These are phyloP conservation scores for Caulochytrium protostelioides DNA, from an alignment of 371 early-diverging fungal species.

Conservation along the genomic window DNA sequence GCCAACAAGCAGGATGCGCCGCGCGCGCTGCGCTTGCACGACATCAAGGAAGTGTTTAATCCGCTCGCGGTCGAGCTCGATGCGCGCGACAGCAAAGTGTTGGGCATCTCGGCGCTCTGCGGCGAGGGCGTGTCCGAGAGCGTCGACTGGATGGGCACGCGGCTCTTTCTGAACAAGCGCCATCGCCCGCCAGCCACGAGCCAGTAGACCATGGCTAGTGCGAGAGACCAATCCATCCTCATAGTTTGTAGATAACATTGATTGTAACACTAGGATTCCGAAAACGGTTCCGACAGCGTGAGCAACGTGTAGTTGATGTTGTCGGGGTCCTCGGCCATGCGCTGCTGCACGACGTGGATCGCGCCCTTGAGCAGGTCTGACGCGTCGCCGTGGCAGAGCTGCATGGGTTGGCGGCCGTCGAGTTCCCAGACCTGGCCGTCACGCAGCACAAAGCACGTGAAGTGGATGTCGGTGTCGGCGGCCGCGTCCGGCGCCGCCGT, in stretches of 20 bases:
- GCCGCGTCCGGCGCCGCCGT: conserved; percentile 34
- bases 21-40: conserved; percentile 51
- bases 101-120: conserved; percentile 42
- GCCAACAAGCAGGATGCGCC: conserved; percentile 79
- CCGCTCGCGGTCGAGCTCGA: conserved; percentile 57
- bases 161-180: conserved; percentile 54
- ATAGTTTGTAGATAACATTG: too few species aligned
- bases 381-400: conserved; percentile 48
- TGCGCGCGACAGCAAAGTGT: conserved; percentile 23
- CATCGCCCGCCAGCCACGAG: conserved; percentile 60
- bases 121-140: conserved; percentile 67
- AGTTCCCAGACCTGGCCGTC: conserved; percentile 47
- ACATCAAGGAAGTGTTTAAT: conserved; percentile 78
- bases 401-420: conserved; percentile 41
- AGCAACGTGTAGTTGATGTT: conserved; percentile 35
- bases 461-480: conserved; percentile 42
- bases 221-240: too few species aligned
- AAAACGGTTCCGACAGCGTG: too few species aligned
- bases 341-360: conserved; percentile 31
- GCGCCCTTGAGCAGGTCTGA: conserved; percentile 37
- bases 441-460: conserved; percentile 38
- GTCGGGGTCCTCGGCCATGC: conserved; percentile 38
- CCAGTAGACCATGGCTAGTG: too few species aligned
- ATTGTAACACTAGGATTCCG: too few species aligned
- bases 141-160: conserved; percentile 56